Conservation (phyloP, 208 protist species). For the Sergeia podlipaevii region DNA sequence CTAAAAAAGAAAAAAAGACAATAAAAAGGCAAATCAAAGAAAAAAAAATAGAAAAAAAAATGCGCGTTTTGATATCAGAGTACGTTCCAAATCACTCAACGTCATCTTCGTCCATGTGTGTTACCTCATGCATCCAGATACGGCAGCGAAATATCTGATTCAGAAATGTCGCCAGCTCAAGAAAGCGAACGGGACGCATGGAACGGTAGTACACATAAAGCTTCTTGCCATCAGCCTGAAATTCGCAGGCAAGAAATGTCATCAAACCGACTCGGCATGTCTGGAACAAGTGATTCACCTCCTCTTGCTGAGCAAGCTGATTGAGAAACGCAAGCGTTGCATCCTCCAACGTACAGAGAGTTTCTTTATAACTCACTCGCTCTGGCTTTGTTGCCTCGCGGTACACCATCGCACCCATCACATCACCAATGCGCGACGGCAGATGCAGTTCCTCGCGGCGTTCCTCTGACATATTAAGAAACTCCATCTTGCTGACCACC, state of each 20-base stretch:
- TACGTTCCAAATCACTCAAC: background rate
- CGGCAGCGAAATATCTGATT: constrained; percentile 72
- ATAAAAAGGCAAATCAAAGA: background rate
- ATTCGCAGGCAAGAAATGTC: constrained; percentile 65
- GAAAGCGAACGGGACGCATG: constrained; percentile 40
- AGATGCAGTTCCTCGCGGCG: too few species aligned
- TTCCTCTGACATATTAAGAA: too few species aligned
- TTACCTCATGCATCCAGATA: constrained; percentile 68
- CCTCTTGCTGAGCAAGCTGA: background rate
- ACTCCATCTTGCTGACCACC: background rate
- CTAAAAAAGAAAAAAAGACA: constrained; percentile 3
- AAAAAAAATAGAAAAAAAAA: constrained; percentile 5
- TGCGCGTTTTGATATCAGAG: background rate
- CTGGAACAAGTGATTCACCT: constrained; percentile 27
- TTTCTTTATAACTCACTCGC: constrained; percentile 14
- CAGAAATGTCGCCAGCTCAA: constrained; percentile 67
- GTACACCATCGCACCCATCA: too few species aligned
- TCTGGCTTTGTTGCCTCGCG: constrained; percentile 10
- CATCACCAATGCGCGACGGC: too few species aligned
- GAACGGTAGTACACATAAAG: constrained; percentile 72
- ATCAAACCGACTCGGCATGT: constrained; percentile 58
- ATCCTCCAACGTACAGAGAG: constrained; percentile 25
- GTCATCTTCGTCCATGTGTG: background rate
- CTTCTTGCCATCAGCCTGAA: constrained; percentile 76
- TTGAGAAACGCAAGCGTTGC: constrained; percentile 27